These are phyloP conservation scores for Phytophthora gonapodyides DNA, from an alignment of 352 stramenopile genomes.

Conservation along the genomic window DNA sequence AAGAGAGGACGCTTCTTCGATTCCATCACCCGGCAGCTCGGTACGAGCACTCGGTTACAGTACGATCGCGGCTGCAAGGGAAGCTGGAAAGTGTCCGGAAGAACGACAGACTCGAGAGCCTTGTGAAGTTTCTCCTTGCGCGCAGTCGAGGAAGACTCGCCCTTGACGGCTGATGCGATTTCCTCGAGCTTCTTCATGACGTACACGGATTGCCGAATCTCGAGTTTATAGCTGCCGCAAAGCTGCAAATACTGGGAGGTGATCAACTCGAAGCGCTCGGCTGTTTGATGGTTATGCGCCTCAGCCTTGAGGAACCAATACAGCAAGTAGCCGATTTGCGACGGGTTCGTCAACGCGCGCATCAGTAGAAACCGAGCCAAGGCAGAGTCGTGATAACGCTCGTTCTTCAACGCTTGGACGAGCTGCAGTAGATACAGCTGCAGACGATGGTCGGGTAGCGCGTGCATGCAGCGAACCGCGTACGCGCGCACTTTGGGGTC, in stretches of 20 bases:
- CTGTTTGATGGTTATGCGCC: constrained; percentile 59
- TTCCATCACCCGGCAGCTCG: constrained; percentile 93
- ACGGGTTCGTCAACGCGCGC: constrained; percentile 69
- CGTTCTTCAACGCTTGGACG: constrained; percentile 86
- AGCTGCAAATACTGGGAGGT: constrained; percentile 85
- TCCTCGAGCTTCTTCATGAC: constrained; percentile 91
- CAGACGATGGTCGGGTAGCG: constrained; percentile 85
- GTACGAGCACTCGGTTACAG: constrained; percentile 73
- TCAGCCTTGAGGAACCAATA: constrained; percentile 88
- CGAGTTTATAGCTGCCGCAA: constrained; percentile 87
- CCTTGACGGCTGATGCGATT: constrained; percentile 72
- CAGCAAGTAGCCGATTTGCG: constrained; percentile 81
- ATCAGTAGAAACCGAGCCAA: constrained; percentile 80
- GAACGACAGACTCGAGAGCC: constrained; percentile 50
- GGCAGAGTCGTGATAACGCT: constrained; percentile 83
- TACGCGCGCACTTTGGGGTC: constrained; percentile 94
- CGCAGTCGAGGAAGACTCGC: constrained; percentile 39
- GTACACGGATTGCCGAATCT: constrained; percentile 91
- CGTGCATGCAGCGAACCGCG: constrained; percentile 90
- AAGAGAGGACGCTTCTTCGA: constrained; percentile 93
- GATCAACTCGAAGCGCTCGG: constrained; percentile 70
- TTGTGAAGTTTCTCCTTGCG: constrained; percentile 62
- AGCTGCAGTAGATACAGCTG: constrained; percentile 88
- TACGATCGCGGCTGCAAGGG: constrained; percentile 86
- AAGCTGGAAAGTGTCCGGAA: constrained; percentile 90